phyloP scores from a whole-genome alignment of 1,284 basidiomycete species.

The Coniferiporia weirii region DNA sequence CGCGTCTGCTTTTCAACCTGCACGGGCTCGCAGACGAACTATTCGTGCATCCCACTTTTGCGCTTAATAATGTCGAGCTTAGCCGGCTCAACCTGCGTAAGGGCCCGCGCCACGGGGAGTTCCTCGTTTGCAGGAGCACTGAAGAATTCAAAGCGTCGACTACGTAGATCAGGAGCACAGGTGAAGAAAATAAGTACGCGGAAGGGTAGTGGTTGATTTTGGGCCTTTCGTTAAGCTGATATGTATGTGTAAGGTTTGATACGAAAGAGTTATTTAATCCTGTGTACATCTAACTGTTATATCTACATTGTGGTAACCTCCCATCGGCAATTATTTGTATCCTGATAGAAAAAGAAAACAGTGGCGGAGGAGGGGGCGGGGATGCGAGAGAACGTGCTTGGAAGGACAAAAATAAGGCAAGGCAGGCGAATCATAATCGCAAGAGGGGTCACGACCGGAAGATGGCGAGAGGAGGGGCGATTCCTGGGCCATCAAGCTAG shows the following conservation, averaged over 20 bases:
- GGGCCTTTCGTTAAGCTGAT: too few species aligned
- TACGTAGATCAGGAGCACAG: too few species aligned
- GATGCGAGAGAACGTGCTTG: slow-evolving; percentile 48
- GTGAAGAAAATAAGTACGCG: not conserved
- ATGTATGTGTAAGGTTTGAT: too few species aligned
- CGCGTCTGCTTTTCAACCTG: slow-evolving; percentile 12
- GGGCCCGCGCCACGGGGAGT: slow-evolving; percentile 9
- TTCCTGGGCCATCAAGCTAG: slow-evolving; percentile 10
- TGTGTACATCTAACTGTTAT: too few species aligned
- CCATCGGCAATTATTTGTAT: too few species aligned
- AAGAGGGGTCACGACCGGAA: slow-evolving; percentile 75
- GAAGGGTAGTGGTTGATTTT: too few species aligned
- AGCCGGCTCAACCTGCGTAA: slow-evolving; percentile 11
- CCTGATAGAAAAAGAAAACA: not conserved
- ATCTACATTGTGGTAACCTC: too few species aligned
- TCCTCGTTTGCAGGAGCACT: slow-evolving; percentile 2
- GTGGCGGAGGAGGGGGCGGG: slow-evolving; percentile 32
- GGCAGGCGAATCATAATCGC: slow-evolving; percentile 54
- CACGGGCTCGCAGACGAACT: slow-evolving; percentile 15
- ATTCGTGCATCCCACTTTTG: slow-evolving; percentile 9
- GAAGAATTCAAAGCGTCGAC: too few species aligned
- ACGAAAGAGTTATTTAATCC: too few species aligned
- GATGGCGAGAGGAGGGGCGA: slow-evolving; percentile 43
- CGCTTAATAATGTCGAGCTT: slow-evolving; percentile 15
- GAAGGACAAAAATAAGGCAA: slow-evolving; percentile 70